Evolutionary conservation across 768 basidiomycete species (phyloP), one percentile per base, ranked within the genome.

Genomic region (Leccinum incarnatum): DNA sequence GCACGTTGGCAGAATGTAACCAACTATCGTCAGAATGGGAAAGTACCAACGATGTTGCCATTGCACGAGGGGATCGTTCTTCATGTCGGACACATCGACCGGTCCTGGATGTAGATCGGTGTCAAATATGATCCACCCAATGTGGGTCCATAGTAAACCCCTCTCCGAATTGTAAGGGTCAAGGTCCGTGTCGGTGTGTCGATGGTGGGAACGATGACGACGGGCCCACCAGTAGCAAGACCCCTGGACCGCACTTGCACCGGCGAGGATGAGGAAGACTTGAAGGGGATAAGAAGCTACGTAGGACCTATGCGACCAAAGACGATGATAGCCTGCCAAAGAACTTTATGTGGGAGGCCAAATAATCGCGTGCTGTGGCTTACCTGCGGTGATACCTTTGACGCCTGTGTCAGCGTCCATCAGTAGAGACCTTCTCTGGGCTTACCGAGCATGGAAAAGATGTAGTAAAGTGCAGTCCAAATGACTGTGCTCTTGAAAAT

Each of bases 211-310:
- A 57, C 91, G 86, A 73, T 94, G 91, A 8, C 87, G 83, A 51
- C 88, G 81, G 15, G 88, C 84, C 91, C 91, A 94, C 90, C 91
- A 94, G 68, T 83, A 86, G 74, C 90, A 90, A 14, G 91, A 93
- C 0, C 91, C 91, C 75, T 94, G 87, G 3, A 92, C 89, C 4
- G 91, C 89, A 68, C 91, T 92, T 32, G 87, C 83, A 8, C 91
- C 91, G 2, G 87, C 89, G 49, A 84, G 76, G 9, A 91, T 79
- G 34, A 93, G 79, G 68, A 86, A 82, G 51, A 85, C 73, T 69
- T 89, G 89, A 15, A 94, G 80, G 29, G 85, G 82, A n/a, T 77
- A 71, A 37, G 85, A 83, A 5, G 91, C 91, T 59, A 88, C 86
- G 71, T 91, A 94, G 2, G 89, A 85, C 53, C 91, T 82, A 70